Percentiles rank a stretch among this genome's conserved stretches.
These are phyloP conservation scores for Corylus avellana DNA, from an alignment of 306 rosid species.

Conservation along the genomic window DNA sequence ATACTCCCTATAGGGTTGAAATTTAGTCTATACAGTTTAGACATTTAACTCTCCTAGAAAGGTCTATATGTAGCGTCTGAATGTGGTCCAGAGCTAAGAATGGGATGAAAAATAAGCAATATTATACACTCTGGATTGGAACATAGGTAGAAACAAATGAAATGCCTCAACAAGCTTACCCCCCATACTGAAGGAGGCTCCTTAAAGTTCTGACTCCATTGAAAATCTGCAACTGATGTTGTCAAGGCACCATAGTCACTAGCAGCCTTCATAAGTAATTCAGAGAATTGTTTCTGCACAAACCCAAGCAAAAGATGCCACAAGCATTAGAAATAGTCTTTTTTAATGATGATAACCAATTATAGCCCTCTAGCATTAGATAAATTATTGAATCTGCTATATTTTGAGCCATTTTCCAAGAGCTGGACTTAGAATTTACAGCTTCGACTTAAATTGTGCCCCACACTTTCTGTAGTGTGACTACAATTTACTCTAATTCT, in stretches of 20 bases:
- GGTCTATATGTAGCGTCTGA: neutral
- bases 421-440: neutral
- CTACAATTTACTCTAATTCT: neutral
- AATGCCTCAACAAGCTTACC: slow-evolving; percentile 54
- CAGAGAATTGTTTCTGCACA: slow-evolving; percentile 94
- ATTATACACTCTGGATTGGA: neutral
- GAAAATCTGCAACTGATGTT: slow-evolving; percentile 90
- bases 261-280: slow-evolving; percentile 92
- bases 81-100: neutral
- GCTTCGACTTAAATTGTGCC: neutral
- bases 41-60: neutral
- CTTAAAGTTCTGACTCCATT: slow-evolving; percentile 98
- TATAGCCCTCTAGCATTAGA: slow-evolving; percentile 7
- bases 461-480: neutral
- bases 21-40: neutral
- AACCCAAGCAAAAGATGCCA: slow-evolving; percentile 34
- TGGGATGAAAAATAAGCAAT: neutral
- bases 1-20: neutral
- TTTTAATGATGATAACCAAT: neutral
- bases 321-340: slow-evolving; percentile 21
- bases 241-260: slow-evolving; percentile 97
- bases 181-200: slow-evolving; percentile 98
- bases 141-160: slow-evolving; percentile 18
- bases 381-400: neutral
- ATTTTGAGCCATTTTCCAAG: neutral